A percentile compares a stretch with the other conserved stretches of the same genome.
Evolutionary conservation across 768 basidiomycete genomes (phyloP).

Genomic region (Tephrocybe sp.): DNA sequence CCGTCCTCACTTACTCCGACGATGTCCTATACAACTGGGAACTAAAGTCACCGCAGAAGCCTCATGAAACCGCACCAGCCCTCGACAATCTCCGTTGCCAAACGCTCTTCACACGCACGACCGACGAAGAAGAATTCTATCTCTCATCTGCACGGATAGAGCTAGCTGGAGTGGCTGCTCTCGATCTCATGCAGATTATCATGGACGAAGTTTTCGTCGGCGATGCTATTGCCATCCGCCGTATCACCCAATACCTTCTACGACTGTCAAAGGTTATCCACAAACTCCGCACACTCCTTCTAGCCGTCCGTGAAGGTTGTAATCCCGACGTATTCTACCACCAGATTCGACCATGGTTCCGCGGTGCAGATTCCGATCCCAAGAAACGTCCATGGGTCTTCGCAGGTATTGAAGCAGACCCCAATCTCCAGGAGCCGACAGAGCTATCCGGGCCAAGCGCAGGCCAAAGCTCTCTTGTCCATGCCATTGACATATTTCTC

Average conservation of each 20-base stretch:
- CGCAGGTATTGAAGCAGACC: conserved; percentile 50
- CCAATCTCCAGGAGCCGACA: conserved; percentile 37
- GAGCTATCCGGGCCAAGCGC: conserved; percentile 83
- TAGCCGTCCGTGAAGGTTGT: conserved; percentile 69
- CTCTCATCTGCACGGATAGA: conserved; percentile 88
- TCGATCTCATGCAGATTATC: conserved; percentile 81
- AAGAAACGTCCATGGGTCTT: conserved; percentile 48
- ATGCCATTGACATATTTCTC: conserved; percentile 72
- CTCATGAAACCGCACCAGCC: conserved; percentile 33
- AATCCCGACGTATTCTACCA: conserved; percentile 77
- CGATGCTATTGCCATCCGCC: conserved; percentile 62
- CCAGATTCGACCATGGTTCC: conserved; percentile 79
- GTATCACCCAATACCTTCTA: conserved; percentile 64
- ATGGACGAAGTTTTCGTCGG: conserved; percentile 91
- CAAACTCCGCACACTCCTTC: conserved; percentile 62
- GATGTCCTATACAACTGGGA: conserved; percentile 90
- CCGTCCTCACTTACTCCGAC: conserved; percentile 90
- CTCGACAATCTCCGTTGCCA: conserved; percentile 63
- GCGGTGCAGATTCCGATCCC: conserved; percentile 62
- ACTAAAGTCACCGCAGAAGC: conserved; percentile 30
- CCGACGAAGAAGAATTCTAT: conserved; percentile 90
- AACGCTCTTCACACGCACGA: conserved; percentile 74
- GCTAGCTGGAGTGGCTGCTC: conserved; percentile 79
- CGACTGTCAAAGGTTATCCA: conserved; percentile 64
- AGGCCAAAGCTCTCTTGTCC: conserved; percentile 79